phyloP scores from a whole-genome alignment of 2,329 filamentous ascomycete species.

The Aspergillus chevalieri region DNA sequence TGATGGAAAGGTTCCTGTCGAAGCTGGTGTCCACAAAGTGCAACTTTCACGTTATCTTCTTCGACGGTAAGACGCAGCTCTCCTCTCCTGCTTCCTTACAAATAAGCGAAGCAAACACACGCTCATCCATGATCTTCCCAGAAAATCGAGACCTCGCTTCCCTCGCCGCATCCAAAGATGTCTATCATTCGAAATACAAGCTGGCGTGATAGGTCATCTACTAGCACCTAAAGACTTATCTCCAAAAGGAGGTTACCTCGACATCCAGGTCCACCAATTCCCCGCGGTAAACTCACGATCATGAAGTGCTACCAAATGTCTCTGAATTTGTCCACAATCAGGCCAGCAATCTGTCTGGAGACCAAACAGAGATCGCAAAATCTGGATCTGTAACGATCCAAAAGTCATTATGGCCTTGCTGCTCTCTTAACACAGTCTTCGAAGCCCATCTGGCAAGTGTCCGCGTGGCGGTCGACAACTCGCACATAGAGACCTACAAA shows the following conservation, averaged over 20 bases:
- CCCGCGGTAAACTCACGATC: constrained; percentile 9
- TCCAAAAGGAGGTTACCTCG: constrained; percentile 30
- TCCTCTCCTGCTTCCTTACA: background rate
- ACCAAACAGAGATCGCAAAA: background rate
- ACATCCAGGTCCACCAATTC: constrained; percentile 21
- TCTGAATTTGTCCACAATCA: background rate
- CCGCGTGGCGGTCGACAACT: constrained; percentile 9
- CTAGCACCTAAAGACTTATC: constrained; percentile 50
- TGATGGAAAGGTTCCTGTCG: constrained; percentile 6
- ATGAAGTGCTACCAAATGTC: background rate
- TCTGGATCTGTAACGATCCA: background rate
- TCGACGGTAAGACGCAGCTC: constrained; percentile 2
- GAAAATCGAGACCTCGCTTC: constrained; percentile 11
- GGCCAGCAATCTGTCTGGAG: background rate
- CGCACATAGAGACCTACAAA: constrained; percentile 4
- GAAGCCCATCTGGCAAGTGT: constrained; percentile 14
- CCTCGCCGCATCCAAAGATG: constrained; percentile 14
- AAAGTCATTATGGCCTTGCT: background rate
- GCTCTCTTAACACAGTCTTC: constrained; percentile 15
- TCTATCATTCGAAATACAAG: constrained; percentile 47
- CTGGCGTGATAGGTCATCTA: constrained; percentile 58
- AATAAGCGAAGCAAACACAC: background rate
- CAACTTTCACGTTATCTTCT: constrained; percentile 8
- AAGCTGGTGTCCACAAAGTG: constrained; percentile 6
- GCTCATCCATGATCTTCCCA: background rate